Base-by-base conservation (phyloP, 2,329 filamentous ascomycete genomes). In the Neurospora sp. region DNA sequence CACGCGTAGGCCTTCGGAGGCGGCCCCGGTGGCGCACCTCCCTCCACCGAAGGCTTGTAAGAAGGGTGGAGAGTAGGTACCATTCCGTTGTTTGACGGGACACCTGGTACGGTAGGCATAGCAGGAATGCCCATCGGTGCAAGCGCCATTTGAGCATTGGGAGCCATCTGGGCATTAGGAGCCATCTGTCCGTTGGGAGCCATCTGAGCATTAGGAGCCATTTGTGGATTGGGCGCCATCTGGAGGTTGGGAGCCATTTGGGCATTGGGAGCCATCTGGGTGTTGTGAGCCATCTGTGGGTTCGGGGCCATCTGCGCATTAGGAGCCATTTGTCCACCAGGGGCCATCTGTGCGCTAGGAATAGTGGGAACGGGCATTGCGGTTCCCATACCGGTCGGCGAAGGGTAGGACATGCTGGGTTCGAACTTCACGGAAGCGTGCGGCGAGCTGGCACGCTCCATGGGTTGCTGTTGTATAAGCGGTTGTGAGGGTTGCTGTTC, bases 1-100 rank as follows among this genome's bases (percentile, higher is more conserved):
- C 96, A 99, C 28, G 93, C 90, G 77, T 96, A 97, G 1, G 92
- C 89, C 81, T 97, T 88, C 11, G 80, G 76, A 1, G 83, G 81
- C 19, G 79, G 79, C 38, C 76, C 75, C 17, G 72, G 38, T 23
- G 69, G 43, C 23, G 76, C 71, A 36, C 52, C 68, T 80, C 78
- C 6, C 76, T 75, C 36, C 77, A 78, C 68, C 78, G 79, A 66
- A 78, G 77, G 40, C 72, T 69, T 70, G 74, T 73, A 40, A 76
- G 72, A 67, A 77, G 74, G 52, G 15, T 62, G 52, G 8, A 62
- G 23, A 62, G 52, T 5, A 33, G 52, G 12, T 17, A 62, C 52
- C 71, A 81, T 73, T 6, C 75, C 75, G 67, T 77, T 62, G 23
- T 62, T 36, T 17, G 52, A 62, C 12, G 52, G 52, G 15, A 74